Evolutionary conservation across 805 yeast genomes (phyloP).

Genomic region (Cyberlindnera euphorbiiphila): DNA sequence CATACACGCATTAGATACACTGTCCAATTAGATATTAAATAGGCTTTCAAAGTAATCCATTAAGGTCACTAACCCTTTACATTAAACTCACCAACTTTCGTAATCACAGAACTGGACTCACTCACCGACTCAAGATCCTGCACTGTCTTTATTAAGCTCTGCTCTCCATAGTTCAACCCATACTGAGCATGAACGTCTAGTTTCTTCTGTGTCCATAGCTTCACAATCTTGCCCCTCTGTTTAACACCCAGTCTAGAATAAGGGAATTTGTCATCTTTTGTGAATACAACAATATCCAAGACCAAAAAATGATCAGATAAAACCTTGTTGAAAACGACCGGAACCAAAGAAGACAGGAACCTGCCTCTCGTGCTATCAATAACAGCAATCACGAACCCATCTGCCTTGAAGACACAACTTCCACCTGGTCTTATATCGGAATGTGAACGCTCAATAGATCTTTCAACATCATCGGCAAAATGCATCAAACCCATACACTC

Average conservation of each 20-base stretch:
- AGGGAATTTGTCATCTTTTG: conserved; percentile 59
- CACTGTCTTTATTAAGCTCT: conserved; percentile 51
- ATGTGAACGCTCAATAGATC: conserved; percentile 54
- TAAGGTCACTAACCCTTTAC: neutral
- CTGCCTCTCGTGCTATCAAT: conserved; percentile 55
- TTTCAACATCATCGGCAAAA: conserved; percentile 81
- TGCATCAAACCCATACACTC: conserved; percentile 90
- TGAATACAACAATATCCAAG: conserved; percentile 80
- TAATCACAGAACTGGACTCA: conserved; percentile 10
- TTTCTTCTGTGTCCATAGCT: conserved; percentile 48
- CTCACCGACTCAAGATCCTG: conserved; percentile 35
- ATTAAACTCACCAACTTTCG: conserved; percentile 9
- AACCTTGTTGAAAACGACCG: conserved; percentile 75
- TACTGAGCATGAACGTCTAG: conserved; percentile 40
- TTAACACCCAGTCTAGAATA: conserved; percentile 68
- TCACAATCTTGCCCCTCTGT: conserved; percentile 68
- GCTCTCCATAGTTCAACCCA: conserved; percentile 67
- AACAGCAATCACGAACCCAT: conserved; percentile 72
- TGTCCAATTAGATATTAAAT: conserved; percentile 2
- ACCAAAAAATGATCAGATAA: conserved; percentile 78
- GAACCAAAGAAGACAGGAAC: conserved; percentile 69
- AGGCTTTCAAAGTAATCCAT: neutral
- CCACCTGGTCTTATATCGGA: conserved; percentile 48
- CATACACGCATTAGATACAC: neutral
- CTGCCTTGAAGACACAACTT: conserved; percentile 73